Evolutionary conservation across 2,329 filamentous ascomycete genomes (phyloP).

Genomic region (Diplodia seriata): DNA sequence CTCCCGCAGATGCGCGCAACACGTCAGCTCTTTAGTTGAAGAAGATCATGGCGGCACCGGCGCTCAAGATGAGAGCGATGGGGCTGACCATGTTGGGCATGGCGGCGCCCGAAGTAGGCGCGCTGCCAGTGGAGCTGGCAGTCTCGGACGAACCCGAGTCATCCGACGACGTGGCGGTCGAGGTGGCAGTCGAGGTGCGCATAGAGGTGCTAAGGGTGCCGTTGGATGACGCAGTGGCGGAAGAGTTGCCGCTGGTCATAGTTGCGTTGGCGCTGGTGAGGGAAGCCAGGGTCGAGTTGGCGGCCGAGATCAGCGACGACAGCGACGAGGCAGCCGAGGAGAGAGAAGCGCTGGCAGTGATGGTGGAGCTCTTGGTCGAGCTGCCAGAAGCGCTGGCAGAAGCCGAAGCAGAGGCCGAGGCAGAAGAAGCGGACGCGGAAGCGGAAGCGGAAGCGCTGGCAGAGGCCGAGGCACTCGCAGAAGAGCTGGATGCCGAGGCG

Average conservation of each 20-base stretch:
- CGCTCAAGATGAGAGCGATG: conserved; percentile 50
- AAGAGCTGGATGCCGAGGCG: conserved; percentile 49
- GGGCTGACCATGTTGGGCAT: conserved; percentile 44
- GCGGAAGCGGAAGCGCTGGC: conserved; percentile 41
- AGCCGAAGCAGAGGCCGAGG: conserved; percentile 47
- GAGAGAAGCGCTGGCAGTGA: conserved; percentile 43
- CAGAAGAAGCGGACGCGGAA: conserved; percentile 54
- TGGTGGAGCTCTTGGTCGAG: conserved; percentile 39
- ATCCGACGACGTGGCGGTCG: conserved; percentile 37
- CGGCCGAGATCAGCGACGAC: conserved; percentile 43
- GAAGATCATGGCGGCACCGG: conserved; percentile 51
- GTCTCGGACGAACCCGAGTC: conserved; percentile 35
- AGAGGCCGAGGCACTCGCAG: conserved; percentile 40
- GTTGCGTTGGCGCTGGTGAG: conserved; percentile 32
- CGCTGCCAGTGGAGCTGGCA: conserved; percentile 36
- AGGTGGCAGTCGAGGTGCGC: conserved; percentile 39
- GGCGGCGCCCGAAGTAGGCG: conserved; percentile 39
- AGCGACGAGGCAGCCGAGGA: conserved; percentile 39
- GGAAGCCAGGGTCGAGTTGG: conserved; percentile 35
- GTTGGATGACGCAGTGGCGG: conserved; percentile 32
- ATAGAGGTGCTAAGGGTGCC: conserved; percentile 36
- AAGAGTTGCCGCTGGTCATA: conserved; percentile 34
- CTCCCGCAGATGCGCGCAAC: neutral
- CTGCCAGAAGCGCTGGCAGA: conserved; percentile 37
- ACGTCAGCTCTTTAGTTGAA: conserved; percentile 42